Evolutionary conservation across 768 basidiomycete genomes (phyloP).

Genomic region (Leccinum variicolor): DNA sequence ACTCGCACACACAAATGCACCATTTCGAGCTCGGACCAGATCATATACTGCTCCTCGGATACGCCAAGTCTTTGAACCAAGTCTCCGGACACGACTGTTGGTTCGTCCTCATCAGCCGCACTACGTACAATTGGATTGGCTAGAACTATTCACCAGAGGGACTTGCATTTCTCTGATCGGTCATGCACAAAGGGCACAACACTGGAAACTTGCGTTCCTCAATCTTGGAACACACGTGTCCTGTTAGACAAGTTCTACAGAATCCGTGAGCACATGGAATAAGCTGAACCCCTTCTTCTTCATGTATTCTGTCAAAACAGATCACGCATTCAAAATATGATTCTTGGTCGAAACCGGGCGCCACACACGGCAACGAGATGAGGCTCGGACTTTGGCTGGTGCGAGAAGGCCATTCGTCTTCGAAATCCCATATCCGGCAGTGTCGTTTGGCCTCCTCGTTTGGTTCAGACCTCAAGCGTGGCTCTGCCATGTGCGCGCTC

Average conservation of each 20-base stretch:
- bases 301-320: conserved; percentile 49
- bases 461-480: conserved; percentile 1
- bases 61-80: conserved; percentile 42
- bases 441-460: conserved; percentile 23
- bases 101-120: not conserved
- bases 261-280: conserved; percentile 47
- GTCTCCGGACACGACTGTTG: conserved; percentile 36
- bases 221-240: conserved; percentile 44
- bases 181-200: conserved; percentile 54
- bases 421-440: conserved; percentile 20
- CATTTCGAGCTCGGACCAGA: conserved; percentile 47
- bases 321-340: conserved; percentile 47
- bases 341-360: conserved; percentile 5
- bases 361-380: not conserved
- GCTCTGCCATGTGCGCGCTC: not conserved
- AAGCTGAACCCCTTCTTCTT: conserved; percentile 38
- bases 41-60: conserved; percentile 36
- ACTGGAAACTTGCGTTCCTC: conserved; percentile 54
- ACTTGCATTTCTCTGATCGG: conserved; percentile 27
- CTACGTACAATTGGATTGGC: not conserved
- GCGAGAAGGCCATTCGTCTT: conserved; percentile 6
- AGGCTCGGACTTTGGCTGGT: not conserved
- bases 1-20: conserved; percentile 37
- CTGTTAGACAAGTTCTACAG: conserved; percentile 50
- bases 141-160: conserved; percentile 31